Evolutionary conservation across 768 basidiomycete genomes (phyloP).

Genomic region (Trametes coccinea): DNA sequence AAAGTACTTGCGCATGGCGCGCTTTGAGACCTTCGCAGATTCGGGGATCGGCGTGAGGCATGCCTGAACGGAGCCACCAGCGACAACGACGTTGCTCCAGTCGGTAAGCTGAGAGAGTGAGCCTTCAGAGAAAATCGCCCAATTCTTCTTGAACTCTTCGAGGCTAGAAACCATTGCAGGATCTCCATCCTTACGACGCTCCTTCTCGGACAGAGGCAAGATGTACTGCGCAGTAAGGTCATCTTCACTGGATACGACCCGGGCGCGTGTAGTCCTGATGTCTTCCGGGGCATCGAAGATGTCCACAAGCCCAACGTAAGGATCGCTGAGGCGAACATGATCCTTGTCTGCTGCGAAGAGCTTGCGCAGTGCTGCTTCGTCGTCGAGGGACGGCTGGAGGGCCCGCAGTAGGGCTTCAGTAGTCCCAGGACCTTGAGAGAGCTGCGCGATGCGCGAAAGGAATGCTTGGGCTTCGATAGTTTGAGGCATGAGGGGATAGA

Average conservation of each 20-base stretch:
- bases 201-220: conserved; percentile 48
- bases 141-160: conserved; percentile 64
- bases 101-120: conserved; percentile 58
- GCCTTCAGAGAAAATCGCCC: conserved; percentile 62
- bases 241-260: conserved; percentile 45
- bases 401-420: conserved; percentile 36
- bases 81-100: conserved; percentile 65
- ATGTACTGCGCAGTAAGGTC: conserved; percentile 51
- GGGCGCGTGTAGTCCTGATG: conserved; percentile 51
- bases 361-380: conserved; percentile 55
- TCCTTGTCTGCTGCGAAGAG: conserved; percentile 55
- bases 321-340: conserved; percentile 46
- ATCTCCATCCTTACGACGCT: conserved; percentile 50
- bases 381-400: conserved; percentile 56
- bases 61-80: conserved; percentile 61
- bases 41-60: conserved; percentile 55
- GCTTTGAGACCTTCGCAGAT: conserved; percentile 50
- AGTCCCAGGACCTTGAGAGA: conserved; percentile 27
- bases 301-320: conserved; percentile 59
- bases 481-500: conserved; percentile 25
- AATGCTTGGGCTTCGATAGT: conserved; percentile 32
- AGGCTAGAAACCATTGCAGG: conserved; percentile 49
- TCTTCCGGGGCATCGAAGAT: conserved; percentile 52
- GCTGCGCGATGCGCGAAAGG: conserved; percentile 26
- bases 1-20: conserved; percentile 57